phyloP scores from a whole-genome alignment of 176 grass and related monocot species.

The Zea mays region Zm-B73-REFERENCE-NAM-5.0 NC_050099.1:248935501-248936000 shows the following conservation, averaged over 20 bases:
- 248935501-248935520: constrained; percentile 88
- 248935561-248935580: constrained; percentile 73
- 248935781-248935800: constrained; percentile 60
- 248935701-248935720: constrained; percentile 54
- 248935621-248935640: constrained; percentile 92
- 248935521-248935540: constrained; percentile 76
- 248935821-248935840: constrained; percentile 41
- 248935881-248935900: constrained; percentile 28
- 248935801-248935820: constrained; percentile 65
- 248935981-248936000: too few relatives aligned
- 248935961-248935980: too few relatives aligned
- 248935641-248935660: constrained; percentile 66
- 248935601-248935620: constrained; percentile 70
- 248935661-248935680: constrained; percentile 43
- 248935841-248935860: constrained; percentile 76
- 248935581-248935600: constrained; percentile 67
- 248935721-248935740: constrained; percentile 94
- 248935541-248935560: constrained; percentile 72
- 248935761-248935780: constrained; percentile 37
- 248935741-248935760: constrained; percentile 81
- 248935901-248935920: constrained; percentile 52
- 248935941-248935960: too few relatives aligned
- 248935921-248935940: constrained; percentile 27
- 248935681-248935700: constrained; percentile 97
- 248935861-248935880: constrained; percentile 63